Evolutionary conservation across 495 filamentous ascomycete genomes (phyloP).

Genomic region (Hyphodiscus hymeniophilus): DNA sequence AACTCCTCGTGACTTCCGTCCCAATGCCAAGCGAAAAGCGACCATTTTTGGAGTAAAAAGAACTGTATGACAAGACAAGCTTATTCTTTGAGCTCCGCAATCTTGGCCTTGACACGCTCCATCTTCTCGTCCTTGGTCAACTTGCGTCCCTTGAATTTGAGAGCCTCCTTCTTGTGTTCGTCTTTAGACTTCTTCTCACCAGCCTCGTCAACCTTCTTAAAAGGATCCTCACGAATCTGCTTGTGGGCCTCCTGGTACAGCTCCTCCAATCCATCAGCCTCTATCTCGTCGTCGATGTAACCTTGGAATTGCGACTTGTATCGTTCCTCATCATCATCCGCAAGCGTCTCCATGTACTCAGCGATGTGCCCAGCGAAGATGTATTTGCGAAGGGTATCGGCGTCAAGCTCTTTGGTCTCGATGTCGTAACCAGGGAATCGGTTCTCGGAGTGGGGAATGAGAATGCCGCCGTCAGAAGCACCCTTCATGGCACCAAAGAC

Average conservation of each 20-base stretch:
- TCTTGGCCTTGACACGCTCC: constrained; percentile 78
- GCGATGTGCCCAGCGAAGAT: constrained; percentile 97
- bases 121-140: constrained; percentile 71
- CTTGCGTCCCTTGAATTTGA: constrained; percentile 75
- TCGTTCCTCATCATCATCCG: constrained; percentile 99
- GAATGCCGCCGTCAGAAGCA: constrained; percentile 95
- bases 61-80: constrained; percentile 4
- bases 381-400: constrained; percentile 96
- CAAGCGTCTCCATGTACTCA: constrained; percentile 99
- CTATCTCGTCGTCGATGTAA: constrained; percentile 94
- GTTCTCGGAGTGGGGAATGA: constrained; percentile 96
- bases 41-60: constrained; percentile 9
- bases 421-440: constrained; percentile 98
- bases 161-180: constrained; percentile 90
- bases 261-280: constrained; percentile 96
- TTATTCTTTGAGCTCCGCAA: constrained; percentile 57
- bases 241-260: constrained; percentile 91
- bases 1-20: constrained; percentile 15
- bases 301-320: constrained; percentile 96
- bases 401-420: constrained; percentile 91
- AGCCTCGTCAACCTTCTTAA: constrained; percentile 81
- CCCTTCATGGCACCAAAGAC: constrained; percentile 99
- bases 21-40: not conserved
- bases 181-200: constrained; percentile 87
- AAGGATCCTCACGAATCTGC: constrained; percentile 95